These are phyloP conservation scores for Candida albicans DNA, from an alignment of 1,139 yeast species.

Conservation along the genomic window DNA sequence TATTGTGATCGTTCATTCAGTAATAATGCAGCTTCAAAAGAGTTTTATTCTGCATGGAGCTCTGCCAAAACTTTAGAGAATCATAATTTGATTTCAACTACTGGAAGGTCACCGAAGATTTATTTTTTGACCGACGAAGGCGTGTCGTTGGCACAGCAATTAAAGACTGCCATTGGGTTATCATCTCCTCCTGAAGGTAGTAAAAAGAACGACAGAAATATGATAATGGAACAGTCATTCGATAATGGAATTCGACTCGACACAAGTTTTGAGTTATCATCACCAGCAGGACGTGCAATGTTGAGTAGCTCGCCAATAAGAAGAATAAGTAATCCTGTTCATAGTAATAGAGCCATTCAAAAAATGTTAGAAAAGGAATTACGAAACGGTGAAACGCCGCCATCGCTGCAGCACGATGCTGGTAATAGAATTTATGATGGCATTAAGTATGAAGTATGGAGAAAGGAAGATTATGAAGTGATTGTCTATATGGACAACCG, in stretches of 20 bases:
- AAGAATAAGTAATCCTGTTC: constrained; percentile 8
- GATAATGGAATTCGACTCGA: constrained; percentile 37
- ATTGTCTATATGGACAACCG: constrained; percentile 74
- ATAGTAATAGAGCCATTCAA: constrained; percentile 5
- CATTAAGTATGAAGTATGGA: constrained; percentile 40
- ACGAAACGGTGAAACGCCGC: neutral
- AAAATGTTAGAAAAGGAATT: constrained; percentile 2
- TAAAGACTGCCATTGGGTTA: constrained; percentile 49
- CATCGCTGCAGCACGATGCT: constrained; percentile 23
- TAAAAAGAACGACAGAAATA: neutral
- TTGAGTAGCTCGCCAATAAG: constrained; percentile 7
- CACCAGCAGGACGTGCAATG: constrained; percentile 4
- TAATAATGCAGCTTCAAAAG: constrained; percentile 59
- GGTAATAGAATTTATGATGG: constrained; percentile 22
- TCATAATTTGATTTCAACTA: constrained; percentile 58
- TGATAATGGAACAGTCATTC: constrained; percentile 25
- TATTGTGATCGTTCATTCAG: constrained; percentile 68
- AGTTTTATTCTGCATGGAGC: constrained; percentile 78
- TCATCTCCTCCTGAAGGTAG: constrained; percentile 25
- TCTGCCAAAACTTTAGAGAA: constrained; percentile 63
- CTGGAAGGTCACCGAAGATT: constrained; percentile 57
- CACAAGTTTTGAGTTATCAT: constrained; percentile 13
- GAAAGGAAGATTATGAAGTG: constrained; percentile 50
- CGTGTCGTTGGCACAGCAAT: constrained; percentile 54
- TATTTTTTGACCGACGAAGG: constrained; percentile 79